phyloP scores from a whole-genome alignment of 1,139 yeast genomes.

The Saccharomyces pastorianus region DNA sequence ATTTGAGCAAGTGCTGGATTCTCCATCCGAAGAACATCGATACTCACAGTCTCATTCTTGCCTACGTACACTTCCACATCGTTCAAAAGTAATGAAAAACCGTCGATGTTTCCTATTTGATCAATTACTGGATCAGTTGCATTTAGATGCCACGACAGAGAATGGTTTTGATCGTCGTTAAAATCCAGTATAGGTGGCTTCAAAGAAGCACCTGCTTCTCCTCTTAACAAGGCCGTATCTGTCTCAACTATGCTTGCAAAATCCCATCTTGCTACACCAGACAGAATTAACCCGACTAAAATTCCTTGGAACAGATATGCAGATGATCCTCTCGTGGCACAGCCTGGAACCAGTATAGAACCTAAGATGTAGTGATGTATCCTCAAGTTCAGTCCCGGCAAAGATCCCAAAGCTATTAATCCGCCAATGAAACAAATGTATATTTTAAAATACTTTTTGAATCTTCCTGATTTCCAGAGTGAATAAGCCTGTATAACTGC shows the following conservation, averaged over 20 bases:
- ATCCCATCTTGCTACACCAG: slow-evolving; percentile 92
- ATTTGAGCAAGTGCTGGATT: slow-evolving; percentile 32
- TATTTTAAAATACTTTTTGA: slow-evolving; percentile 46
- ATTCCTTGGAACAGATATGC: slow-evolving; percentile 77
- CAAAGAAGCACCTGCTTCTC: slow-evolving; percentile 59
- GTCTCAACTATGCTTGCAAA: slow-evolving; percentile 86
- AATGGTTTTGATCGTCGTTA: slow-evolving; percentile 15
- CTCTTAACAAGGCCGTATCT: slow-evolving; percentile 53
- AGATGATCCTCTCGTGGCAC: slow-evolving; percentile 66
- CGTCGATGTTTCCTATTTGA: slow-evolving; percentile 28
- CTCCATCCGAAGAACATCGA: slow-evolving; percentile 35
- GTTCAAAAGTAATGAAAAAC: slow-evolving; percentile 60
- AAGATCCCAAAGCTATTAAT: slow-evolving; percentile 39
- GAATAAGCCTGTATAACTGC: slow-evolving; percentile 68
- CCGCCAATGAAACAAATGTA: slow-evolving; percentile 44
- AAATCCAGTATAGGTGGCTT: slow-evolving; percentile 48
- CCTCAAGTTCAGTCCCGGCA: slow-evolving; percentile 70
- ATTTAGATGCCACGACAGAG: slow-evolving; percentile 21
- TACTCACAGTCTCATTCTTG: slow-evolving; percentile 35
- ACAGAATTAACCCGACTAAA: slow-evolving; percentile 66
- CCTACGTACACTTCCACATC: slow-evolving; percentile 76
- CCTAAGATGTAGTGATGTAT: slow-evolving; percentile 88
- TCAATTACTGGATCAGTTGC: slow-evolving; percentile 7
- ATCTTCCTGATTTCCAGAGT: slow-evolving; percentile 73
- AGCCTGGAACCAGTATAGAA: slow-evolving; percentile 72